These are phyloP conservation scores for Saturnispora serradocipensis DNA, from an alignment of 805 yeast species.

Conservation along the genomic window DNA sequence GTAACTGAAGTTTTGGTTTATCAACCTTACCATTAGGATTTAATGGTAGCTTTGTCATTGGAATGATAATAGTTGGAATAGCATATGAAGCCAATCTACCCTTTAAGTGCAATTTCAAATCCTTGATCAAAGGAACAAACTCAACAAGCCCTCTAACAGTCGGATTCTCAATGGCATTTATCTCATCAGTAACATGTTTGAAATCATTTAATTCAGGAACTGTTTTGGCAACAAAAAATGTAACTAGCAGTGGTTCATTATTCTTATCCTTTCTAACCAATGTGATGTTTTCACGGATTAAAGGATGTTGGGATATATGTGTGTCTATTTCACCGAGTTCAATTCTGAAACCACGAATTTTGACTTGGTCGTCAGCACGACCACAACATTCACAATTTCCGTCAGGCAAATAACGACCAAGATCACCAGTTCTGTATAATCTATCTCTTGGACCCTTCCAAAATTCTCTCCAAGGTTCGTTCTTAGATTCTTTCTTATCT, in stretches of 20 bases:
- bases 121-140: conserved; percentile 68
- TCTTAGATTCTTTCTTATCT: conserved; percentile 38
- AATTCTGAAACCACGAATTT: conserved; percentile 96
- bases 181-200: conserved; percentile 41
- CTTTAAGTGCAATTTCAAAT: conserved; percentile 73
- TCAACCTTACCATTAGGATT: conserved; percentile 98
- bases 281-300: conserved; percentile 88
- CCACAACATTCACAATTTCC: conserved; percentile 98
- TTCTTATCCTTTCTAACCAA: conserved; percentile 86
- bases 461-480: conserved; percentile 60
- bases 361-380: conserved; percentile 97
- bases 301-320: conserved; percentile 86
- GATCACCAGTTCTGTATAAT: conserved; percentile 92
- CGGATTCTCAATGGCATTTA: conserved; percentile 43
- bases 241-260: conserved; percentile 84
- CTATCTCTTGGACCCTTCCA: conserved; percentile 97
- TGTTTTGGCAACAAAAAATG: conserved; percentile 77
- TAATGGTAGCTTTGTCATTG: conserved; percentile 75
- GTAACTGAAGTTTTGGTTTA: conserved; percentile 94
- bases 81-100: conserved; percentile 89
- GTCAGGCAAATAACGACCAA: conserved; percentile 93
- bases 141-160: conserved; percentile 72
- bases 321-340: conserved; percentile 98
- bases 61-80: conserved; percentile 85
- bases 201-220: conserved; percentile 37